phyloP scores from a whole-genome alignment of 768 basidiomycete species.

The Tricholoma matsutake region DNA sequence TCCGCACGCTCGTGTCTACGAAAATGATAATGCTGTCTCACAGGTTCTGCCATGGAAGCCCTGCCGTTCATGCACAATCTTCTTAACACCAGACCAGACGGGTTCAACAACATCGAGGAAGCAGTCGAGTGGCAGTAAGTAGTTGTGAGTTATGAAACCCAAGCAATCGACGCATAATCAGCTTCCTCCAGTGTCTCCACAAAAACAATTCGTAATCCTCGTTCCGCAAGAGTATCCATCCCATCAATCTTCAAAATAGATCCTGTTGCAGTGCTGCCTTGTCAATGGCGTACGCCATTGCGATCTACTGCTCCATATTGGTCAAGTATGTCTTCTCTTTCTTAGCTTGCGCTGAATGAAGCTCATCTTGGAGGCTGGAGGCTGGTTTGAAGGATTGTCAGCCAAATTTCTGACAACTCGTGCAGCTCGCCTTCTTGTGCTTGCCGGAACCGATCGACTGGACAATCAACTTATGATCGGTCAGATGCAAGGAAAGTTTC shows the following conservation, averaged over 20 bases:
- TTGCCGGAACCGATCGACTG: constrained; percentile 91
- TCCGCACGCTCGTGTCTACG: neutral
- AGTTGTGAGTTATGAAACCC: neutral
- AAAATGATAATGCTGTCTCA: neutral
- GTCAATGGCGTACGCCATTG: constrained; percentile 83
- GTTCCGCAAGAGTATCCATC: constrained; percentile 86
- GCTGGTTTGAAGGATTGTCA: constrained; percentile 89
- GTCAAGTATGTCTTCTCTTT: constrained; percentile 54
- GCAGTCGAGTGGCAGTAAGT: constrained; percentile 97
- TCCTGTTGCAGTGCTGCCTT: constrained; percentile 38
- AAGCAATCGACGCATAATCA: neutral
- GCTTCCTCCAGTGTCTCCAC: constrained; percentile 58
- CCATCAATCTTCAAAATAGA: constrained; percentile 68
- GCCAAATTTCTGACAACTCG: constrained; percentile 71
- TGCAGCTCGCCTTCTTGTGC: constrained; percentile 80
- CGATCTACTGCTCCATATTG: constrained; percentile 86
- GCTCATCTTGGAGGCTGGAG: constrained; percentile 34
- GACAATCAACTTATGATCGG: constrained; percentile 95
- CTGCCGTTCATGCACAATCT: constrained; percentile 90
- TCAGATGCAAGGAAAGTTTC: constrained; percentile 96
- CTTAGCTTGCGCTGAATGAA: neutral
- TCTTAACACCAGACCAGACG: constrained; percentile 79
- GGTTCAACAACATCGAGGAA: constrained; percentile 79
- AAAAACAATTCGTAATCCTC: constrained; percentile 75
- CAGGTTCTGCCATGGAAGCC: constrained; percentile 91